Conservation (phyloP, 768 basidiomycete species). For the Tulasnella sp. region DNA sequence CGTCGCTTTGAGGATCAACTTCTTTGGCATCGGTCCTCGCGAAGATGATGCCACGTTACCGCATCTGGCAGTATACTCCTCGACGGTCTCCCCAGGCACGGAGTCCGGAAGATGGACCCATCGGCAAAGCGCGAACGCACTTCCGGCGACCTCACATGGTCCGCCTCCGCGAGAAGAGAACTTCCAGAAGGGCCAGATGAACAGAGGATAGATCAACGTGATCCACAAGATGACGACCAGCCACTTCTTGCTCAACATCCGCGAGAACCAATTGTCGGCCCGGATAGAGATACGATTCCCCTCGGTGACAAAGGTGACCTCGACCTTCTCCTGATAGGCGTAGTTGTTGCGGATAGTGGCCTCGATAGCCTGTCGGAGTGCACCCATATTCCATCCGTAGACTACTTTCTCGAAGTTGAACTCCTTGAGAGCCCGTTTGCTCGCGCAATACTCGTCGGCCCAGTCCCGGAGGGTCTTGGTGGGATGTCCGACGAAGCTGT, state of each 20-base stretch:
- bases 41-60: neutral
- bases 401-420: constrained; percentile 66
- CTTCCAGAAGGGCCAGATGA: constrained; percentile 69
- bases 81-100: constrained; percentile 19
- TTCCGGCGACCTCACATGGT: constrained; percentile 39
- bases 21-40: constrained; percentile 15
- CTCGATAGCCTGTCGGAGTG: constrained; percentile 35
- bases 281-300: constrained; percentile 53
- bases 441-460: constrained; percentile 76
- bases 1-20: constrained; percentile 27
- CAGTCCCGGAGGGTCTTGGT: constrained; percentile 62
- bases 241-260: constrained; percentile 62
- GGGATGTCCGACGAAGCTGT: constrained; percentile 29
- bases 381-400: constrained; percentile 50
- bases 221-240: constrained; percentile 61
- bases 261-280: constrained; percentile 57
- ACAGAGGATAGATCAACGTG: constrained; percentile 60
- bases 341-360: constrained; percentile 36
- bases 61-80: constrained; percentile 1
- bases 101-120: constrained; percentile 22
- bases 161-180: constrained; percentile 63
- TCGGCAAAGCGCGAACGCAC: constrained; percentile 9
- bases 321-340: constrained; percentile 32
- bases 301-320: constrained; percentile 44
- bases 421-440: constrained; percentile 64